A percentile compares a stretch with the other conserved stretches of the same genome.
Conservation (phyloP, 2,329 filamentous ascomycete genomes). For the Simplicillium sp. region DNA sequence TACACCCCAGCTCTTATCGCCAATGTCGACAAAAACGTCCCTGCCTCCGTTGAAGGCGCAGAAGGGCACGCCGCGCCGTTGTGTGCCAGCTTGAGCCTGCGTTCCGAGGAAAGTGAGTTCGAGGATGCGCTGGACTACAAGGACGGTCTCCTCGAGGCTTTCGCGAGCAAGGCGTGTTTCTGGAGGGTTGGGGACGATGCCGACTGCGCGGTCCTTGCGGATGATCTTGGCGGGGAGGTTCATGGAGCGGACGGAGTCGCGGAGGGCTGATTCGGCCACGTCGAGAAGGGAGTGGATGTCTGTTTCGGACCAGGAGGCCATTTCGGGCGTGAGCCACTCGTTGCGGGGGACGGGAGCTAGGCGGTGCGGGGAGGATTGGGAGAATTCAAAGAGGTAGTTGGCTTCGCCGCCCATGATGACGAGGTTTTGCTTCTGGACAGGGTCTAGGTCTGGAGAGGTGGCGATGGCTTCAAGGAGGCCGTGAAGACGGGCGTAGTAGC, state of each 20-base stretch:
- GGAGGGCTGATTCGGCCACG: slow-evolving; percentile 74
- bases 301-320: slow-evolving; percentile 65
- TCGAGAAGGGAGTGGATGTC: slow-evolving; percentile 79
- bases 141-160: slow-evolving; percentile 87
- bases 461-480: slow-evolving; percentile 77
- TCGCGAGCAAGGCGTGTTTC: slow-evolving; percentile 69
- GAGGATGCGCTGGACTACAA: slow-evolving; percentile 87
- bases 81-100: slow-evolving; percentile 16
- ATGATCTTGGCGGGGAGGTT: slow-evolving; percentile 70
- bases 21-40: slow-evolving; percentile 97
- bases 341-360: slow-evolving; percentile 57
- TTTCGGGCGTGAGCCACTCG: slow-evolving; percentile 69
- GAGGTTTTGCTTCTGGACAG: slow-evolving; percentile 64
- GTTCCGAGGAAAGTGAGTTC: slow-evolving; percentile 59
- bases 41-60: slow-evolving; percentile 98
- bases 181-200: slow-evolving; percentile 58
- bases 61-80: slow-evolving; percentile 56
- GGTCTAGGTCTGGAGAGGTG: slow-evolving; percentile 45
- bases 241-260: slow-evolving; percentile 72
- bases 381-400: slow-evolving; percentile 87
- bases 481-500: slow-evolving; percentile 79
- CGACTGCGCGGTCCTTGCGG: slow-evolving; percentile 81
- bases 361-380: slow-evolving; percentile 51
- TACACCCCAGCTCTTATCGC: slow-evolving; percentile 95
- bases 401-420: slow-evolving; percentile 93